Evolutionary conservation across 2,329 filamentous ascomycete genomes (phyloP).

Genomic region (Aspergillus felis): DNA sequence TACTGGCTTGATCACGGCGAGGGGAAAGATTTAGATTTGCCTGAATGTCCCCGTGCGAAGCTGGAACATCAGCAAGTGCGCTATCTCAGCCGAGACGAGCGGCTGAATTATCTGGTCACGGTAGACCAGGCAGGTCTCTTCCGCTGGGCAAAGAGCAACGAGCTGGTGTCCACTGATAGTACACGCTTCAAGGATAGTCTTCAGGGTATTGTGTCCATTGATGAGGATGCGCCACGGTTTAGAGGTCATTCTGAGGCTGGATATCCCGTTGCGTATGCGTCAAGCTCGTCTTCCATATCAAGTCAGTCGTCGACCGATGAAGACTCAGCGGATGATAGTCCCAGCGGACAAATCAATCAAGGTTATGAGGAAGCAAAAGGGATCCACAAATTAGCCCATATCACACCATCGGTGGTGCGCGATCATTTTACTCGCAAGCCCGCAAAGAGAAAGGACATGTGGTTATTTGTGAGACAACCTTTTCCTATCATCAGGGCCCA

Average conservation of each 20-base stretch:
- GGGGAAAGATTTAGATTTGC: constrained; percentile 66
- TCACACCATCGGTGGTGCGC: constrained; percentile 69
- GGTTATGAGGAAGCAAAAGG: constrained; percentile 60
- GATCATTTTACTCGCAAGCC: constrained; percentile 71
- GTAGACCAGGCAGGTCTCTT: constrained; percentile 71
- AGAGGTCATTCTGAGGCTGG: constrained; percentile 29
- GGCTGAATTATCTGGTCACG: constrained; percentile 73
- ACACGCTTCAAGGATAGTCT: constrained; percentile 71
- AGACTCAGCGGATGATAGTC: constrained; percentile 9
- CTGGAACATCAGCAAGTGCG: constrained; percentile 76
- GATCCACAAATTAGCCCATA: constrained; percentile 58
- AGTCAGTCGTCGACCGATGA: not conserved
- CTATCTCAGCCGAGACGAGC: constrained; percentile 78
- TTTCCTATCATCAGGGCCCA: not conserved
- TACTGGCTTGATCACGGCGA: constrained; percentile 87
- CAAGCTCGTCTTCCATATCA: constrained; percentile 18
- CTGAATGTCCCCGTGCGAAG: constrained; percentile 67
- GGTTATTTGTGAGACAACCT: constrained; percentile 68
- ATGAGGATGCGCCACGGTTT: constrained; percentile 58
- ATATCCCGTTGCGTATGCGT: constrained; percentile 18
- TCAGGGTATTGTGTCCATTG: constrained; percentile 63
- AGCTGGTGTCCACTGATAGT: constrained; percentile 70
- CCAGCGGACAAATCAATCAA: constrained; percentile 62
- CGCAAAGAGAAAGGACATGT: constrained; percentile 79
- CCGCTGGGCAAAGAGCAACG: constrained; percentile 82